A percentile compares a stretch with the other conserved stretches of the same genome.
These are phyloP conservation scores for Colletotrichum aenigma DNA, from an alignment of 2,329 filamentous ascomycete species.

Conservation along the genomic window DNA sequence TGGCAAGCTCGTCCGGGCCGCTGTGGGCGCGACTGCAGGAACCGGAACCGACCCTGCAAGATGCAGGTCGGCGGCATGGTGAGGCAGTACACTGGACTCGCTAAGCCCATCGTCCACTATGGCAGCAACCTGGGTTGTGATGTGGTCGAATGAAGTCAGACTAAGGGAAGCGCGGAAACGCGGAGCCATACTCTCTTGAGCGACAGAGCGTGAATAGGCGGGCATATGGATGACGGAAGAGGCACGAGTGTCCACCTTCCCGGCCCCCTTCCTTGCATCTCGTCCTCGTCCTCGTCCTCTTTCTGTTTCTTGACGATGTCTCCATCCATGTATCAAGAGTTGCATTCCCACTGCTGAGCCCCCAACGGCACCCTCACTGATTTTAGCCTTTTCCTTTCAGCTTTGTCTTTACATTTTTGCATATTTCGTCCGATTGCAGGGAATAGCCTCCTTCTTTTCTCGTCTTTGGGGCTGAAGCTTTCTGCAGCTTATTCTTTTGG, in stretches of 20 bases:
- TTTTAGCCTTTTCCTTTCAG: conserved; percentile 9
- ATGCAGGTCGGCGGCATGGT: conserved; percentile 16
- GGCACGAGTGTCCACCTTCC: background rate
- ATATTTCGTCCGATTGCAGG: background rate
- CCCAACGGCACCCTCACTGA: background rate
- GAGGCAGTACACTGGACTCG: conserved; percentile 16
- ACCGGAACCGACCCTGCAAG: conserved; percentile 10
- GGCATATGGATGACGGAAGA: conserved; percentile 4
- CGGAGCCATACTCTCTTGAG: background rate
- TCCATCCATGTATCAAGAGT: conserved; percentile 17
- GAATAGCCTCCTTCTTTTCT: conserved; percentile 13
- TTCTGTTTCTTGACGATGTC: background rate
- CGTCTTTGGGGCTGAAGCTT: conserved; percentile 2
- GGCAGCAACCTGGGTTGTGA: background rate
- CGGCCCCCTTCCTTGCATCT: background rate
- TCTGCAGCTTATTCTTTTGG: background rate
- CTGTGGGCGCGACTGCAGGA: conserved; percentile 18
- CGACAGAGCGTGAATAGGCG: background rate
- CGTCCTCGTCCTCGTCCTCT: background rate
- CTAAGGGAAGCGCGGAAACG: background rate
- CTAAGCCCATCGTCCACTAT: background rate
- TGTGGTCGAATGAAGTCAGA: conserved; percentile 8
- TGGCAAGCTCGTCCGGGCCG: conserved; percentile 11
- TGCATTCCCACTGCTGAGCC: conserved; percentile 8
- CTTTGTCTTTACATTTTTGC: conserved; percentile 4